Conservation (phyloP, 2,329 filamentous ascomycete genomes). For the Fusarium secorum region DNA sequence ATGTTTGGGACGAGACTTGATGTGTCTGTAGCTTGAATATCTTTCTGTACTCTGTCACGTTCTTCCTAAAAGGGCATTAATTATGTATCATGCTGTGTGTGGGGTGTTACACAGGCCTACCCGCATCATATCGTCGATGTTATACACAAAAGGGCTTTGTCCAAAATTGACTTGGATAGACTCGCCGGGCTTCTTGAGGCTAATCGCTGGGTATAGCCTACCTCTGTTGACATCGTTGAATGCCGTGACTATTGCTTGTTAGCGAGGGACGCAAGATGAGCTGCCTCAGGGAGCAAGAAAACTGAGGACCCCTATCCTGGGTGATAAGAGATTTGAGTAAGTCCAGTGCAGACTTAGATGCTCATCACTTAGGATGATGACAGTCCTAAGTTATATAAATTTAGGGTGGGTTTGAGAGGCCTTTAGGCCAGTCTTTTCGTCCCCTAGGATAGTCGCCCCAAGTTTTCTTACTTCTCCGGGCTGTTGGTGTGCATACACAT, state of each 20-base stretch:
- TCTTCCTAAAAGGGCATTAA: conserved; percentile 59
- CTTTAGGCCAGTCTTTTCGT: neutral
- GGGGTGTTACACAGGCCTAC: conserved; percentile 54
- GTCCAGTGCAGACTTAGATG: neutral
- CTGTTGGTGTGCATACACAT: conserved; percentile 39
- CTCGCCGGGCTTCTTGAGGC: conserved; percentile 71
- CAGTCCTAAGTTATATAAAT: neutral
- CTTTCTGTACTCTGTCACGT: conserved; percentile 62
- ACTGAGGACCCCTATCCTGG: neutral
- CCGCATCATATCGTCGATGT: conserved; percentile 87
- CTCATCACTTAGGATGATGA: neutral
- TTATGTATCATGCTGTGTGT: neutral
- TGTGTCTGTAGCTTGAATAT: conserved; percentile 68
- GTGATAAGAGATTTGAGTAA: neutral
- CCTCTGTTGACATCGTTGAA: conserved; percentile 71
- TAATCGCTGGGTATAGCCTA: conserved; percentile 71
- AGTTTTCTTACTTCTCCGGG: neutral
- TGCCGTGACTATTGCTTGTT: conserved; percentile 61
- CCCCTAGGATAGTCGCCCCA: neutral
- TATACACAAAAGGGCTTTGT: conserved; percentile 82
- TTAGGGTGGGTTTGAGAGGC: neutral
- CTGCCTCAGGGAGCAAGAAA: neutral
- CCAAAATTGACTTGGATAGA: conserved; percentile 72
- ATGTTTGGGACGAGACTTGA: conserved; percentile 67
- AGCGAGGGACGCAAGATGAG: conserved; percentile 25